Evolutionary conservation across 140 eudicot species (phyloP), one percentile per base, ranked within the genome.

Genomic region (Bidens hawaiensis): DNA sequence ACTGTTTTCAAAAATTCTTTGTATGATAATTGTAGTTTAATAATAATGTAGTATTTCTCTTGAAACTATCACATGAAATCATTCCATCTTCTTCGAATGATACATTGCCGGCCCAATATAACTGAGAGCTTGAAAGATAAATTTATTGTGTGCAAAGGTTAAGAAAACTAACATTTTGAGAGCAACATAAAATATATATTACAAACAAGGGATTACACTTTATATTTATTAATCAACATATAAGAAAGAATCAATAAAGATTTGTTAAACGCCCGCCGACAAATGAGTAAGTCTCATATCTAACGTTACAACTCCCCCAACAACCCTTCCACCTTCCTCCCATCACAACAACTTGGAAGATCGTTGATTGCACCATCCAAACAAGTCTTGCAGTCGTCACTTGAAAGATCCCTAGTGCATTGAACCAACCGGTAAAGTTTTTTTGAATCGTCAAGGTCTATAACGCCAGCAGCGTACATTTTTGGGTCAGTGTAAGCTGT

Each of bases 381-480:
- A 65, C 87, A 81, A 47, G 62, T 58, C 68, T 73, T 76, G 63
- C 86, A 80, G 48, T 75, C 76, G 24, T 9, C 70, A 28, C 67
- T 56, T 15, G 81, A 66, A 30, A 75, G 76, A 67, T 80, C 85
- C 50, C 79, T 62, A 0, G 55, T 80, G 60, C 85, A 75, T 22
- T 80, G 81, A 34, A 62, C 85, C 85, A 80, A 16, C 7, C 81
- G 76, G 55, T 74, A 79, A 5, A 79, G 25, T 15, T 69, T 79
- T 36, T 50, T 38, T 6, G 57, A 45, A 31, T 30, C 68, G 2
- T 14, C 19, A 0, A 71, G 22, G 40, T 65, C 68, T 17, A 11
- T 13, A n/a, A 54, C 76, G 18, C 86, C 86, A 9, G 59, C 25
- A 1, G 77, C 80, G 14, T 46, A 76, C 77, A 69, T 25, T 36